phyloP scores from a whole-genome alignment of 164 flowering plant genomes.

The Buxus sempervirens region DNA sequence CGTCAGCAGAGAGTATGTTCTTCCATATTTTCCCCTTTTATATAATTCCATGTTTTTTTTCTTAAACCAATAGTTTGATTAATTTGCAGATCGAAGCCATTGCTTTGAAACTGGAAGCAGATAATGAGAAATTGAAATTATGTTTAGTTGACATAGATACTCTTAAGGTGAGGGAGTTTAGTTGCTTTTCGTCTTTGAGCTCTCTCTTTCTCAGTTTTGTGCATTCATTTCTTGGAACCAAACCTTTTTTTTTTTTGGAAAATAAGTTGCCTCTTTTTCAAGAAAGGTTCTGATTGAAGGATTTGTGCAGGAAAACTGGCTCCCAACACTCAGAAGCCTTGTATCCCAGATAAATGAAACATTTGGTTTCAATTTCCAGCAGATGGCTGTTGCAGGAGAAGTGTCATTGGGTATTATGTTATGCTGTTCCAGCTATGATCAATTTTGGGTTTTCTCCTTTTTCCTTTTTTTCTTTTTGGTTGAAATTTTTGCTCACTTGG shows the following conservation, averaged over 20 bases:
- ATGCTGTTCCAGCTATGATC: not conserved
- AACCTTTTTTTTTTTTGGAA: not conserved
- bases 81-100: conserved; percentile 56
- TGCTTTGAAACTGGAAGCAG: conserved; percentile 45
- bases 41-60: conserved; percentile 5
- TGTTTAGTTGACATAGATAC: conserved; percentile 51
- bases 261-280: not conserved
- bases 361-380: conserved; percentile 81
- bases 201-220: conserved; percentile 1
- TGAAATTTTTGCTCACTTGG: conserved; percentile 1
- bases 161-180: conserved; percentile 49
- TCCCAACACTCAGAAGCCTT: conserved; percentile 78
- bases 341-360: conserved; percentile 81
- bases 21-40: not conserved
- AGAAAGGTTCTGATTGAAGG: conserved; percentile 5
- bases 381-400: conserved; percentile 99
- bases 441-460: no score
- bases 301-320: conserved; percentile 72
- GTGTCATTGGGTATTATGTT: conserved; percentile 63
- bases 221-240: not conserved
- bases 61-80: conserved; percentile 3
- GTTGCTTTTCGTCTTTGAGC: not conserved
- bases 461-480: not conserved
- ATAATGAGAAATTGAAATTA: conserved; percentile 39
- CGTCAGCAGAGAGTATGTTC: conserved; percentile 57